These are phyloP conservation scores for Verticillium albo-atrum DNA, from an alignment of 2,329 filamentous ascomycete species.

Conservation along the genomic window DNA sequence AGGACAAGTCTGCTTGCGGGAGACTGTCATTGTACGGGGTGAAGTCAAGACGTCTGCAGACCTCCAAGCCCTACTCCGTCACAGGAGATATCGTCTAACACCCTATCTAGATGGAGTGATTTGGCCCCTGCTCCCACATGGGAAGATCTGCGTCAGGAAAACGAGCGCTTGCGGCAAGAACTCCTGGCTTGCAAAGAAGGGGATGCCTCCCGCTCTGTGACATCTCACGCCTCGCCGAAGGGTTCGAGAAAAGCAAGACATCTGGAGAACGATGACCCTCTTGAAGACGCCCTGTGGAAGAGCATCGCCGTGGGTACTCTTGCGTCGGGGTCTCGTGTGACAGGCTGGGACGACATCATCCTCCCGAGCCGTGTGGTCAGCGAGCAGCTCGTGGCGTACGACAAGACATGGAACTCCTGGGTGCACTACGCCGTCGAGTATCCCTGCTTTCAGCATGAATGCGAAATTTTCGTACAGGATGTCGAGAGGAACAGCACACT, in stretches of 20 bases:
- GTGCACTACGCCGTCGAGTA: conserved; percentile 15
- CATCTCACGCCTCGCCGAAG: neutral
- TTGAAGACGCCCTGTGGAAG: neutral
- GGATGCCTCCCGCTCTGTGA: neutral
- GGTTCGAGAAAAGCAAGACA: neutral
- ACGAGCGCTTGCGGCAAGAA: neutral
- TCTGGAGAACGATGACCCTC: neutral
- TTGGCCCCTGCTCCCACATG: neutral
- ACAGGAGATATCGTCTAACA: neutral
- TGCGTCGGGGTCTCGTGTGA: neutral
- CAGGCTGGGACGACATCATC: neutral
- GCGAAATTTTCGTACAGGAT: conserved; percentile 2
- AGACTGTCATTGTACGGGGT: conserved; percentile 6
- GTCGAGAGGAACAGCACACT: neutral
- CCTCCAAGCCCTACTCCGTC: neutral
- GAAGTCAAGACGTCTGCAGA: conserved; percentile 3
- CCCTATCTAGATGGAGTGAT: neutral
- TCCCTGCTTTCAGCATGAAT: conserved; percentile 10
- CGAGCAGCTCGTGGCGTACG: conserved; percentile 5
- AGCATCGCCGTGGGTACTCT: neutral
- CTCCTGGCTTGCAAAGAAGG: neutral
- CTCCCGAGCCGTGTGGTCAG: neutral
- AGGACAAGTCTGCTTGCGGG: conserved; percentile 5
- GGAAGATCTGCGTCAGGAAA: conserved; percentile 1
- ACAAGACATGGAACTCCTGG: conserved; percentile 13